Conservation (phyloP, 495 filamentous ascomycete species). For the Cryomyces antarcticus region DNA sequence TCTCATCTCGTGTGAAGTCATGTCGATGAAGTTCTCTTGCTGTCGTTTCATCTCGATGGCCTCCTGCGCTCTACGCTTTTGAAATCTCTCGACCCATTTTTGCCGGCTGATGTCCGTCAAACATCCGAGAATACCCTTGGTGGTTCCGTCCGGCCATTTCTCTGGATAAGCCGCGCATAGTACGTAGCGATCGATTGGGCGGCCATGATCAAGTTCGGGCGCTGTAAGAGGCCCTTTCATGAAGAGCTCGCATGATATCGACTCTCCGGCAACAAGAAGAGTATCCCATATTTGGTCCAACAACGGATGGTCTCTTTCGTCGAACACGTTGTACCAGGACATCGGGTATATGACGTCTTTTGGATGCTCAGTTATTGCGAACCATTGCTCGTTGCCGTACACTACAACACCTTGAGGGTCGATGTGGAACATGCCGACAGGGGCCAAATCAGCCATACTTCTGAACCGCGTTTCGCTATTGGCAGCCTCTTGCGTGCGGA, state of each 20-base stretch:
- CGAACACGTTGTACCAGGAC: too few relatives aligned
- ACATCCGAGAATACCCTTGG: slow-evolving; percentile 3
- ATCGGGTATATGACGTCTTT: too few relatives aligned
- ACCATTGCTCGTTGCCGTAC: slow-evolving; percentile 6
- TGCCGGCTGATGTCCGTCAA: slow-evolving; percentile 4
- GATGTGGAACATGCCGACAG: neutral
- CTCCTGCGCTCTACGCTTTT: slow-evolving; percentile 6
- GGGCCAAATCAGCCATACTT: neutral
- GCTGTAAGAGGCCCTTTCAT: too few relatives aligned
- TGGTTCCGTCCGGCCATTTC: neutral
- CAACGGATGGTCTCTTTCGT: too few relatives aligned
- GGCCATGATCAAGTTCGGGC: too few relatives aligned
- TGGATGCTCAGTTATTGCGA: neutral
- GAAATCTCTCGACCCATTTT: slow-evolving; percentile 8
- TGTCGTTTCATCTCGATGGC: slow-evolving; percentile 9
- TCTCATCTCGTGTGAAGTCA: slow-evolving; percentile 14
- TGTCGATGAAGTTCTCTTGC: slow-evolving; percentile 15
- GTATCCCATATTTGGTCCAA: too few relatives aligned
- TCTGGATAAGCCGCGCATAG: slow-evolving; percentile 1
- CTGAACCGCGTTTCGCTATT: neutral
- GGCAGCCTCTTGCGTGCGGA: neutral
- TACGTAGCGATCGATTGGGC: too few relatives aligned
- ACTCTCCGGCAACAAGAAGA: too few relatives aligned
- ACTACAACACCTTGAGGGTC: slow-evolving; percentile 3
- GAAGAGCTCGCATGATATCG: too few relatives aligned